A percentile compares a stretch with the other conserved stretches of the same genome.
Evolutionary conservation across 352 stramenopile genomes (phyloP).

Genomic region (Aphanomyces stellatus): DNA sequence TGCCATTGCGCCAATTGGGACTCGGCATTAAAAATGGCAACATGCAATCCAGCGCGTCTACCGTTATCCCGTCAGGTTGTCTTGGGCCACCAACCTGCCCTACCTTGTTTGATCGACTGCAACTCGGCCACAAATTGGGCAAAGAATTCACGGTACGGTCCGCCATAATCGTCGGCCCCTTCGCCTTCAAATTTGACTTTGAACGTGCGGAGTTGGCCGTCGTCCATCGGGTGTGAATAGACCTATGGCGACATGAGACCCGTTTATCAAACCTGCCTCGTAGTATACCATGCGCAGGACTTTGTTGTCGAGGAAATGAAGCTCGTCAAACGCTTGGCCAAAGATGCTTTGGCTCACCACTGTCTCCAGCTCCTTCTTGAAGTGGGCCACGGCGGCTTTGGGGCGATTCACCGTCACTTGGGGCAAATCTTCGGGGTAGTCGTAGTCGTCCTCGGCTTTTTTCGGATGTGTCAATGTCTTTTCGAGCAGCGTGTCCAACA

Average conservation of each 20-base stretch:
- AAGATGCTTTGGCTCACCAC: conserved; percentile 73
- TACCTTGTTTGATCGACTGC: conserved; percentile 22
- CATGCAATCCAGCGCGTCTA: conserved; percentile 33
- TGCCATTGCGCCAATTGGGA: conserved; percentile 78
- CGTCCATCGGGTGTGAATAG: conserved; percentile 90
- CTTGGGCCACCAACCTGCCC: not conserved
- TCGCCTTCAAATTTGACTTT: conserved; percentile 94
- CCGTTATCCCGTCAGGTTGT: not conserved
- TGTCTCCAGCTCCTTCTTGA: conserved; percentile 36
- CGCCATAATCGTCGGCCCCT: conserved; percentile 91
- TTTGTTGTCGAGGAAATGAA: conserved; percentile 72
- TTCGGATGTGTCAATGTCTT: conserved; percentile 66
- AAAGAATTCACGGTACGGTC: conserved; percentile 91
- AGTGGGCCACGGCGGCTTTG: conserved; percentile 71
- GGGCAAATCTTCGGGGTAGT: conserved; percentile 85
- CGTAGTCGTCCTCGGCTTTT: conserved; percentile 86
- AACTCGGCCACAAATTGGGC: conserved; percentile 70
- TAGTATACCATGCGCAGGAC: conserved; percentile 55
- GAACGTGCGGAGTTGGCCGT: conserved; percentile 84
- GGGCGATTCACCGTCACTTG: conserved; percentile 78
- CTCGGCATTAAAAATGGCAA: conserved; percentile 80
- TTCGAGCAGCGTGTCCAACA: conserved; percentile 64
- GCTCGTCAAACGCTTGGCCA: conserved; percentile 75
- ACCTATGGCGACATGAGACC: conserved; percentile 20
- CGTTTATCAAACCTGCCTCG: not conserved